These are phyloP conservation scores for Pseudogymnoascus sp. DNA, from an alignment of 2,329 filamentous ascomycete genomes.

Conservation along the genomic window DNA sequence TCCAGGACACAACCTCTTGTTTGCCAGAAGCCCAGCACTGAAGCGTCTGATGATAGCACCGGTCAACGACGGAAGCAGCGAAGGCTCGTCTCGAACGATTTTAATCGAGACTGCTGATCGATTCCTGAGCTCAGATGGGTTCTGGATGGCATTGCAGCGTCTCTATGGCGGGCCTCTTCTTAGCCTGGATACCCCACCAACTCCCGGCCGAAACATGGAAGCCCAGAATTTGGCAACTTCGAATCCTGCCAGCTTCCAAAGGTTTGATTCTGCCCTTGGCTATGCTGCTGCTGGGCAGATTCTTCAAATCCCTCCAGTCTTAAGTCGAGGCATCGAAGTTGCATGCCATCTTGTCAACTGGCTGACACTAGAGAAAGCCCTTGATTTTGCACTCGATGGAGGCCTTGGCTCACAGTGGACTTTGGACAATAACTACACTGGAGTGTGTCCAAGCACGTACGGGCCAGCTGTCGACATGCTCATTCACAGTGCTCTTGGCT, in stretches of 20 bases:
- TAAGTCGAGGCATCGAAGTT: constrained; percentile 49
- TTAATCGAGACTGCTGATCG: constrained; percentile 41
- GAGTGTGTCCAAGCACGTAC: constrained; percentile 36
- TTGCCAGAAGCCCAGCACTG: constrained; percentile 42
- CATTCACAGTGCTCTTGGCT: constrained; percentile 47
- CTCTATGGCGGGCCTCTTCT: constrained; percentile 48
- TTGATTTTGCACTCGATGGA: constrained; percentile 49
- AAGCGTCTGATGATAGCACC: constrained; percentile 27
- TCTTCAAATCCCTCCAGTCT: constrained; percentile 46
- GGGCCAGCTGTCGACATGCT: constrained; percentile 47
- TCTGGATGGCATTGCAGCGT: constrained; percentile 47
- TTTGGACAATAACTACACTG: constrained; percentile 23
- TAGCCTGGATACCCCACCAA: constrained; percentile 25
- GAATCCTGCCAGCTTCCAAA: constrained; percentile 22
- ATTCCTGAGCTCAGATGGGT: constrained; percentile 46
- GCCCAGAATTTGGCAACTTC: constrained; percentile 12
- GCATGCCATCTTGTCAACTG: constrained; percentile 50
- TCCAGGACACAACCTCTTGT: constrained; percentile 45
- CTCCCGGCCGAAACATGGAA: constrained; percentile 15
- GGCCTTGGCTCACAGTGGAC: constrained; percentile 32
- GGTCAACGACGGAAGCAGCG: constrained; percentile 22
- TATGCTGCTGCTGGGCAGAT: constrained; percentile 56
- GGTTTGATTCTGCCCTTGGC: constrained; percentile 49
- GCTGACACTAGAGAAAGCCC: constrained; percentile 51
- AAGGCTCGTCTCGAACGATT: constrained; percentile 30